These are phyloP conservation scores for Cucumis hystrix DNA, from an alignment of 306 rosid species.

Conservation along the genomic window DNA sequence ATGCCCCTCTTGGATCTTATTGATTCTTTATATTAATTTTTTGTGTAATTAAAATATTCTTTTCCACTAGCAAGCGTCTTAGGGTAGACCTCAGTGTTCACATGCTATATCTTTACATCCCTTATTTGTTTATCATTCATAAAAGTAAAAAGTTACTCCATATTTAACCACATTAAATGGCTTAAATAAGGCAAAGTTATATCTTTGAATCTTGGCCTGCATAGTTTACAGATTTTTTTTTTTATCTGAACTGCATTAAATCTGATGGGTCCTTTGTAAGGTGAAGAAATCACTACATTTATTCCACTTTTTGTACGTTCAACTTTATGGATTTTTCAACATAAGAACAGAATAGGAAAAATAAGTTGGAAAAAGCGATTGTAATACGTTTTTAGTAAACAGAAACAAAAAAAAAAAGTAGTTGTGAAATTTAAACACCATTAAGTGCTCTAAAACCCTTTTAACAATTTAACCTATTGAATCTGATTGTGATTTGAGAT, in stretches of 20 bases:
- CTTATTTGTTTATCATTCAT: background rate
- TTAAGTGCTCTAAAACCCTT: background rate
- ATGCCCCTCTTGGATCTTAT: background rate
- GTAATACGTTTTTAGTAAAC: background rate
- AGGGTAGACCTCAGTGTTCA: constrained; percentile 11
- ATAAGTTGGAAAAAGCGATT: background rate
- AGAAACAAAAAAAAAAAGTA: background rate
- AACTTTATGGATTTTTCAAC: background rate
- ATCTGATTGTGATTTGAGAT: background rate
- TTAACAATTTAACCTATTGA: background rate
- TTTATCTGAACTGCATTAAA: background rate
- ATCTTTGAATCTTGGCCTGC: background rate
- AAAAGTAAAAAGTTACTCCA: background rate
- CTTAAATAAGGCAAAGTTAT: background rate
- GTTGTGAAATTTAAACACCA: background rate
- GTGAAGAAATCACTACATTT: background rate
- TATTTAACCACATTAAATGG: background rate
- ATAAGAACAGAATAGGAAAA: background rate
- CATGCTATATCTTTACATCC: constrained; percentile 12
- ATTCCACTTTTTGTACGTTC: background rate
- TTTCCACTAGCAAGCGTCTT: background rate
- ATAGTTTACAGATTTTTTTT: background rate
- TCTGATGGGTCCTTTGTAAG: constrained; percentile 4
- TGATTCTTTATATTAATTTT: background rate
- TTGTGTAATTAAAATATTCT: background rate